Evolutionary conservation across 257 asterid species (phyloP), one percentile per base, ranked within the genome.

Genomic region (Paraleonurus japonicus): DNA sequence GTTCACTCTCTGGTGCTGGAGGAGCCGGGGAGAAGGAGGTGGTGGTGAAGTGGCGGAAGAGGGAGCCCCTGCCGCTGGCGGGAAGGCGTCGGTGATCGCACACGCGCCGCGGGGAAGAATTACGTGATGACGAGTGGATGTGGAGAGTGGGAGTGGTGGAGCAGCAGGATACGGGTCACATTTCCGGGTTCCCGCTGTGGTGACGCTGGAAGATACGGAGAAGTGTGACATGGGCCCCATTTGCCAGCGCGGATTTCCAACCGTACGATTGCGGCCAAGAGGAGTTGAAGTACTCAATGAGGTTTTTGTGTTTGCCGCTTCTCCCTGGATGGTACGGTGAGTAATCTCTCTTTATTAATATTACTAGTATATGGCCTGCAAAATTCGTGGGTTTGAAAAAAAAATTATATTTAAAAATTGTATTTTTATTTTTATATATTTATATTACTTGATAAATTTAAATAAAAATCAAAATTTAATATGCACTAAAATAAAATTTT

Each of bases 281-380:
- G 98, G 96, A 2, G 86, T 89, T 20, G 84, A 84, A n/a, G n/a
- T 35, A 71, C n/a, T 71, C 1, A 39, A 61, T 0, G 71, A 86
- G 6, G 81, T n/a, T 88, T 17, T 80, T 81, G 54, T 92, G 96
- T 80, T 9, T 86, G 70, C 88, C 98, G n/a, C 0, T 89, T 87
- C 19, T 22, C 73, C 90, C 43, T 72, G 64, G 90, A 83, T 65
- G 93, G 86, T 69, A 81, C 86, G 80, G 91, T 83, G 67, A 10
- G 23, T 10, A 3, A 4, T 8, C 3, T n/a, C n/a, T n/a, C n/a
- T n/a, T n/a, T n/a, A n/a, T n/a, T n/a, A n/a, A n/a, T n/a, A n/a
- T n/a, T n/a, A n/a, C n/a, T n/a, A n/a, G n/a, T n/a, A n/a, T n/a
- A n/a, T n/a, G n/a, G n/a, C n/a, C n/a, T n/a, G n/a, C n/a, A n/a